Conservation (phyloP, 73 alveolate genomes). For the Paramecium sonneborni region DNA sequence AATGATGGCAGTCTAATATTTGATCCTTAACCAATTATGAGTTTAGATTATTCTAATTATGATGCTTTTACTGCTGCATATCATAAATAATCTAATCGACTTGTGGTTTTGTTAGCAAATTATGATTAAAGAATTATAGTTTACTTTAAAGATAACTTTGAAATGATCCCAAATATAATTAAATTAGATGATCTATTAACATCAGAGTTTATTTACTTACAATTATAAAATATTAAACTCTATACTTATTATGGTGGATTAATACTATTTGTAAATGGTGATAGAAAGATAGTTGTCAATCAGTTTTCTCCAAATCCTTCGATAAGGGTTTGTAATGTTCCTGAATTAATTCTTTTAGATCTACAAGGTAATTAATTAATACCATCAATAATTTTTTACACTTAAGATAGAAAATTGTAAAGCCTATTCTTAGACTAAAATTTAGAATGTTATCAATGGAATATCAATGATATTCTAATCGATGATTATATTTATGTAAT, state of each 20-base stretch:
- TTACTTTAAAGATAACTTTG: neutral
- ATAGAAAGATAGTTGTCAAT: neutral
- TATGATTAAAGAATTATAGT: neutral
- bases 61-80: neutral
- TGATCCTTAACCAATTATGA: neutral
- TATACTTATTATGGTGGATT: neutral
- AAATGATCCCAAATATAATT: neutral
- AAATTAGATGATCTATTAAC: neutral
- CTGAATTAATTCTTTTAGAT: neutral
- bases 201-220: neutral
- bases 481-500: neutral
- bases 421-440: neutral
- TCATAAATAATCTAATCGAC: neutral
- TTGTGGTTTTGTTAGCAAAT: neutral
- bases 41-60: neutral
- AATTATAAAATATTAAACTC: neutral
- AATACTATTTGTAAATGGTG: neutral
- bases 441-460: neutral
- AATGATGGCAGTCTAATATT: neutral
- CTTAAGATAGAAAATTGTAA: neutral
- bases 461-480: neutral
- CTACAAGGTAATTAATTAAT: neutral
- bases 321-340: neutral
- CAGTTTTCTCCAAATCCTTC: neutral
- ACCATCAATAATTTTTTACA: neutral